These are phyloP conservation scores for Russula olivacea DNA, from an alignment of 768 basidiomycete genomes.

Conservation along the genomic window DNA sequence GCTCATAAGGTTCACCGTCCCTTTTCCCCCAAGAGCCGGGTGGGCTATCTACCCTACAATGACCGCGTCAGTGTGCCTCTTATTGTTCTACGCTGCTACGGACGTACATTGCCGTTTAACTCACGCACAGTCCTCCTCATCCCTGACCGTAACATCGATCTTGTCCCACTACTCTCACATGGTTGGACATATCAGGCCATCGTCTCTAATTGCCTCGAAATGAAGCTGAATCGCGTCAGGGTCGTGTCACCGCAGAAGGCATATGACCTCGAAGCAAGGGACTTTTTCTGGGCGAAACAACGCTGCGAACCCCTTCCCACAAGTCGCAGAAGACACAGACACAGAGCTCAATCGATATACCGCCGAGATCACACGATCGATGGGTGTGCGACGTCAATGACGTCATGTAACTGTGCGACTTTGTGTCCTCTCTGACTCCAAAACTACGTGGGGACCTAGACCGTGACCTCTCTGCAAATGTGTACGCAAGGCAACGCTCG, in stretches of 20 bases:
- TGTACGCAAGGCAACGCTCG: constrained; percentile 95
- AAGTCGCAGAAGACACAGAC: constrained; percentile 97
- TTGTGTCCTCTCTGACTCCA: not conserved
- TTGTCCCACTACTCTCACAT: constrained; percentile 89
- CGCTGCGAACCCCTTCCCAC: constrained; percentile 93
- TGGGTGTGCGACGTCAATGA: constrained; percentile 96
- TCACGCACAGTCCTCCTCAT: constrained; percentile 72
- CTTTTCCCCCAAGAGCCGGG: constrained; percentile 77
- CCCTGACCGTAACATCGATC: constrained; percentile 89
- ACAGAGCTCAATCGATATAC: constrained; percentile 87
- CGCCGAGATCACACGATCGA: constrained; percentile 92
- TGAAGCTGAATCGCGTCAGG: constrained; percentile 92
- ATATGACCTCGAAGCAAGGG: constrained; percentile 95
- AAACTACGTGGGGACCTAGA: not conserved
- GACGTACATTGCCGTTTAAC: constrained; percentile 10
- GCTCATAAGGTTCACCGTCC: constrained; percentile 49
- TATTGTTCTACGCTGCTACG: not conserved
- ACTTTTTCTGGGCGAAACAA: constrained; percentile 99
- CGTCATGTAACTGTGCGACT: constrained; percentile 82
- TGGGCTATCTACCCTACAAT: constrained; percentile 78
- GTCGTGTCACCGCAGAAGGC: constrained; percentile 71
- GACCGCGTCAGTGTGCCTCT: constrained; percentile 58
- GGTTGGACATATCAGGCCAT: constrained; percentile 99
- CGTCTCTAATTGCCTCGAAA: constrained; percentile 94
- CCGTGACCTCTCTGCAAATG: constrained; percentile 88